A percentile compares a stretch with the other conserved stretches of the same genome.
phyloP scores from a whole-genome alignment of 805 yeast genomes.

The Wickerhamomyces xylosicus region DNA sequence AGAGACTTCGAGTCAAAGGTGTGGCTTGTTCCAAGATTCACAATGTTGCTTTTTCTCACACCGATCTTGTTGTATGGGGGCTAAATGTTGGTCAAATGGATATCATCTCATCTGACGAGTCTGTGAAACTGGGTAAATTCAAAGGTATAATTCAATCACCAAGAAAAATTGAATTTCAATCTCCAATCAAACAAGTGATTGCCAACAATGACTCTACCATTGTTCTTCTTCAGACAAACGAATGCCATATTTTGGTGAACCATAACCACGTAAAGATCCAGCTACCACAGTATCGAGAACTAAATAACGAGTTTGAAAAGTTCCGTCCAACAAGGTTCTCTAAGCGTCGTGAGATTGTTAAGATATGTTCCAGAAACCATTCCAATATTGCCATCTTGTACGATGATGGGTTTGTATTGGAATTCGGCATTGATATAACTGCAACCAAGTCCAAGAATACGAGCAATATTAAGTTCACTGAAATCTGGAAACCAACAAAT shows the following conservation, averaged over 20 bases:
- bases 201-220: constrained; percentile 66
- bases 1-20: constrained; percentile 17
- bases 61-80: constrained; percentile 60
- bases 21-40: constrained; percentile 56
- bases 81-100: constrained; percentile 79
- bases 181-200: constrained; percentile 38
- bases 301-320: constrained; percentile 35
- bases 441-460: constrained; percentile 5
- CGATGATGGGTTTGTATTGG: constrained; percentile 41
- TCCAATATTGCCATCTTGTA: constrained; percentile 38
- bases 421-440: constrained; percentile 22
- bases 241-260: constrained; percentile 50
- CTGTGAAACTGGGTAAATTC: constrained; percentile 19
- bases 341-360: constrained; percentile 23
- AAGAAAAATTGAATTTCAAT: constrained; percentile 26
- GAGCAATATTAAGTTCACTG: constrained; percentile 34
- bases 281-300: constrained; percentile 20
- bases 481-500: constrained; percentile 57
- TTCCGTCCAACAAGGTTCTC: constrained; percentile 46
- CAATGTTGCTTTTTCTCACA: constrained; percentile 45
- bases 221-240: constrained; percentile 45
- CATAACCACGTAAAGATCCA: constrained; percentile 45
- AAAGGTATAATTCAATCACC: constrained; percentile 33
- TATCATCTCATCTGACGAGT: constrained; percentile 23
- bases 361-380: constrained; percentile 28